These are phyloP conservation scores for Epichloe elymi DNA, from an alignment of 2,329 filamentous ascomycete species.

Conservation along the genomic window DNA sequence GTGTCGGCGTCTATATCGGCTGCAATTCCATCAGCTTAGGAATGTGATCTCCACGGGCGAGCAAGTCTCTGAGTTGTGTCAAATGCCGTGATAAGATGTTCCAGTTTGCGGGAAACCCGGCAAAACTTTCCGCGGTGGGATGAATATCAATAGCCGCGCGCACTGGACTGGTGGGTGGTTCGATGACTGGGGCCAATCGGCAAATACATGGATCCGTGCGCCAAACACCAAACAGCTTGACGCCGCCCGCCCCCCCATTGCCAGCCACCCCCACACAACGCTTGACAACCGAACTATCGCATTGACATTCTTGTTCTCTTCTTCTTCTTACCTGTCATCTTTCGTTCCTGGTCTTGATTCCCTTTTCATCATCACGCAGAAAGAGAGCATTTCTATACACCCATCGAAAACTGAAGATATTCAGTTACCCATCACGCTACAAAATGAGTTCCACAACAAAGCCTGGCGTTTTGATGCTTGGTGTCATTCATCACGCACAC, in stretches of 20 bases:
- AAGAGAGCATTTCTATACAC: too few relatives aligned
- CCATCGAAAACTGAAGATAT: too few relatives aligned
- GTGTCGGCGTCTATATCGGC: slow-evolving; percentile 9
- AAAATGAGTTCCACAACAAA: slow-evolving; percentile 1
- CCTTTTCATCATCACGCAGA: too few relatives aligned
- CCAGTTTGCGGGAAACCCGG: slow-evolving; percentile 2
- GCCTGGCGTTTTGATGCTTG: slow-evolving; percentile 10
- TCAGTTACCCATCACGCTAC: too few relatives aligned
- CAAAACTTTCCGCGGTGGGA: slow-evolving; percentile 1
- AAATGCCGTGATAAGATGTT: slow-evolving; percentile 6
- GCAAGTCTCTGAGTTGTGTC: slow-evolving; percentile 6
- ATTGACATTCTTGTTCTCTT: background rate
- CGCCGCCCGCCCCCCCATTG: background rate
- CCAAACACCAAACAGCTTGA: background rate
- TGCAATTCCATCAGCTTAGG: slow-evolving; percentile 7
- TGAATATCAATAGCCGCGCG: slow-evolving; percentile 5
- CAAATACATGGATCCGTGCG: background rate
- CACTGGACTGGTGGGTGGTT: background rate
- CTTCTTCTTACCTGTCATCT: background rate
- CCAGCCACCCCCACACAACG: too few relatives aligned
- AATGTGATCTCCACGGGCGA: background rate
- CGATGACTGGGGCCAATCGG: background rate
- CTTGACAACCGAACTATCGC: background rate
- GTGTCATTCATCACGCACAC: slow-evolving; percentile 9
- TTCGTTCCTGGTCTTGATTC: too few relatives aligned